Evolutionary conservation across 495 filamentous ascomycete species (phyloP).

Genomic region (Hypoxylon rickii): DNA sequence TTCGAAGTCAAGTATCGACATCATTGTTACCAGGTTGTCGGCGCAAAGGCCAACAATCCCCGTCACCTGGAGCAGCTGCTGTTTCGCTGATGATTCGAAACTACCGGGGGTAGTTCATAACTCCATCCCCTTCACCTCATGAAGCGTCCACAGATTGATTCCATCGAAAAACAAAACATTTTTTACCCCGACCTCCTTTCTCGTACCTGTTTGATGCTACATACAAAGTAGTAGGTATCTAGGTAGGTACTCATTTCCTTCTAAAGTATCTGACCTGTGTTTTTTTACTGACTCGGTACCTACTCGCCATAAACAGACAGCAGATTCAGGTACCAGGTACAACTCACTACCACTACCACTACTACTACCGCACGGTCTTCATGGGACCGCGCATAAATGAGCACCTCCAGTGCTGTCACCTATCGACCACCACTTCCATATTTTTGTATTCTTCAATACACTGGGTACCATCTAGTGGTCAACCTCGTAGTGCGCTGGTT

Average conservation of each 20-base stretch:
- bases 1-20: neutral
- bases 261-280: no score
- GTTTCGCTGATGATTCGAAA: conserved; percentile 26
- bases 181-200: neutral
- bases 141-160: conserved; percentile 1
- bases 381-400: no score
- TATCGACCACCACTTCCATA: no score
- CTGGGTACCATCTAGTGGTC: no score
- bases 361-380: no score
- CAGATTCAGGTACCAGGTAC: no score
- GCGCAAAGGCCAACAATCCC: neutral
- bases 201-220: neutral
- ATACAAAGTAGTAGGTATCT: neutral
- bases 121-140: conserved; percentile 1
- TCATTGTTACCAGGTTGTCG: neutral
- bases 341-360: no score
- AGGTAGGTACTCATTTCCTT: no score
- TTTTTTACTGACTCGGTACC: conserved; percentile 1
- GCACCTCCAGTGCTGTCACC: no score
- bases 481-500: no score
- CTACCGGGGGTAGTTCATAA: conserved; percentile 16
- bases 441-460: no score
- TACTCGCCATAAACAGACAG: neutral
- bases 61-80: conserved; percentile 2
- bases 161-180: conserved; percentile 4